A percentile compares a stretch with the other conserved stretches of the same genome.
Evolutionary conservation across 352 stramenopile species (phyloP).

Genomic region (Globisporangium paroecandrum): DNA sequence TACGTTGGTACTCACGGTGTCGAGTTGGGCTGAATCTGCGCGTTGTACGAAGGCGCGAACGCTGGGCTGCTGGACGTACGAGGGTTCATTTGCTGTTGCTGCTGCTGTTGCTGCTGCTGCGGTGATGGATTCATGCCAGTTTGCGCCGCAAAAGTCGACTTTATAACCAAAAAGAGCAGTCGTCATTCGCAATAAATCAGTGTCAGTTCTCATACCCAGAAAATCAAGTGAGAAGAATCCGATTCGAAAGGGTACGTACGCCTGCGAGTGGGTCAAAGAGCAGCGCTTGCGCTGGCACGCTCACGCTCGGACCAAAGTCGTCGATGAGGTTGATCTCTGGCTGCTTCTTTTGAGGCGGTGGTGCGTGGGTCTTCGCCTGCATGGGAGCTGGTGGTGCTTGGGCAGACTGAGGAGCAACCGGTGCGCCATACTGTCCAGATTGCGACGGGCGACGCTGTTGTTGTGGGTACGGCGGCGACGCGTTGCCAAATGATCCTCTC

Average conservation of each 20-base stretch:
- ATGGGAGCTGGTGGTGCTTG: neutral
- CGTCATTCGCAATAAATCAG: neutral
- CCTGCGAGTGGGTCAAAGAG: conserved; percentile 71
- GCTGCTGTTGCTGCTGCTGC: conserved; percentile 23
- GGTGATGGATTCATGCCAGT: conserved; percentile 13
- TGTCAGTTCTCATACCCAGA: neutral
- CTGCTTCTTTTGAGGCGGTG: conserved; percentile 32
- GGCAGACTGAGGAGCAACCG: neutral
- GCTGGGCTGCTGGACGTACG: conserved; percentile 29
- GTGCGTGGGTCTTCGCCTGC: neutral
- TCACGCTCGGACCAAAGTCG: conserved; percentile 60
- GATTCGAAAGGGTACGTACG: conserved; percentile 28
- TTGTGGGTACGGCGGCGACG: conserved; percentile 20
- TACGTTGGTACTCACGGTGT: conserved; percentile 6
- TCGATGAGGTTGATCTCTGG: conserved; percentile 78
- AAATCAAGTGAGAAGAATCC: neutral
- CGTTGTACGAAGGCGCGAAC: conserved; percentile 16
- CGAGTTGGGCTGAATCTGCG: conserved; percentile 6
- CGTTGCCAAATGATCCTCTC: conserved; percentile 22
- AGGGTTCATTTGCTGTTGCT: conserved; percentile 13
- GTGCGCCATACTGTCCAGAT: conserved; percentile 4
- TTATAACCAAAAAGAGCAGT: no score
- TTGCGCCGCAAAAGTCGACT: conserved; percentile 23
- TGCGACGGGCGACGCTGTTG: conserved; percentile 8
- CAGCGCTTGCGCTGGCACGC: conserved; percentile 57